phyloP scores from a whole-genome alignment of 345 rosid genomes.

The Citrus trifoliata region DNA sequence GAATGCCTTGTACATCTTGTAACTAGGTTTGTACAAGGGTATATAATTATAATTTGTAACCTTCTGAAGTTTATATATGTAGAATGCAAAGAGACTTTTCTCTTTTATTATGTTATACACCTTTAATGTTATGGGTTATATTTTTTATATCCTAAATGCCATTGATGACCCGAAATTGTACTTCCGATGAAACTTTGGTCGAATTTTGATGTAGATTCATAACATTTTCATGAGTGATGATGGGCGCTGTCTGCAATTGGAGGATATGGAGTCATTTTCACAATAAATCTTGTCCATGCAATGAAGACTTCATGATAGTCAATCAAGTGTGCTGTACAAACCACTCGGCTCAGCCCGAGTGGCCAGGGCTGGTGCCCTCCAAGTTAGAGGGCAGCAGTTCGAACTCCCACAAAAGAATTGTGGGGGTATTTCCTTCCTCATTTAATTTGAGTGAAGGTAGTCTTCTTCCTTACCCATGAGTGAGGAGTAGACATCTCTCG shows the following conservation, averaged over 20 bases:
- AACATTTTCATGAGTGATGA: not conserved
- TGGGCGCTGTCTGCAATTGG: too few relatives aligned
- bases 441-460: too few relatives aligned
- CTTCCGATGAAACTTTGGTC: not conserved
- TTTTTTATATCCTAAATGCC: not conserved
- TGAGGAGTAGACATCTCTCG: too few relatives aligned
- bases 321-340: too few relatives aligned
- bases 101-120: not conserved
- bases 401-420: too few relatives aligned
- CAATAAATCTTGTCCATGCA: not conserved
- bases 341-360: too few relatives aligned
- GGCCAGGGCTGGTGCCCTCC: too few relatives aligned
- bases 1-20: slow-evolving; percentile 31
- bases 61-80: not conserved
- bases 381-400: too few relatives aligned
- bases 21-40: slow-evolving; percentile 24
- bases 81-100: not conserved
- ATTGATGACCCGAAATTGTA: not conserved
- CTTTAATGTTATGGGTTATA: not conserved
- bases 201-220: not conserved
- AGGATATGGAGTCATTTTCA: not conserved
- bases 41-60: slow-evolving; percentile 14
- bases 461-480: too few relatives aligned
- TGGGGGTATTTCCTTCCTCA: too few relatives aligned
- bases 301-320: too few relatives aligned